Conservation (phyloP, 148 eudicot species). For the Rhododendron ferrugineum region DNA sequence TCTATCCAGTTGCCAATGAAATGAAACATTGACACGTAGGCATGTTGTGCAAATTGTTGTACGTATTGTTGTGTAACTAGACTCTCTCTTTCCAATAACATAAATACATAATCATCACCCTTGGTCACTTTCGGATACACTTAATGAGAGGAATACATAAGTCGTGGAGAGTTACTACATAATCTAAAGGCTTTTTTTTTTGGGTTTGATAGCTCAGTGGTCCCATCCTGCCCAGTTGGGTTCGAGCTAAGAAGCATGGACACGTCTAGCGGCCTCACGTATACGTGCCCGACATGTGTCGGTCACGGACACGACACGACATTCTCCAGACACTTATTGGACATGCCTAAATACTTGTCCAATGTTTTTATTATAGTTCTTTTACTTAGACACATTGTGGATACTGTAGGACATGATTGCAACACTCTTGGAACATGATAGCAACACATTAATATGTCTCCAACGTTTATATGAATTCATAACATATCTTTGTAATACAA, state of each 20-base stretch:
- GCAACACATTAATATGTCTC: neutral
- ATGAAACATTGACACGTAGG: no score
- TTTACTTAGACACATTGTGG: neutral
- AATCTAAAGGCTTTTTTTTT: no score
- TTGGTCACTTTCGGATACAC: no score
- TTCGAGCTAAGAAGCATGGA: neutral
- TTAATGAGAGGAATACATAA: no score
- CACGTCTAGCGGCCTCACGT: neutral
- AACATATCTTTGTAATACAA: neutral
- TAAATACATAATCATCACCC: no score
- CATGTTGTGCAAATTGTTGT: no score
- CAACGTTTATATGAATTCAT: neutral
- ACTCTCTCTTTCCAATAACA: no score
- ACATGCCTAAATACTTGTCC: neutral
- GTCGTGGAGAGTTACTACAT: no score
- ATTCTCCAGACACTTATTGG: neutral
- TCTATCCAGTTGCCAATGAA: no score
- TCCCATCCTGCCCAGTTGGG: neutral
- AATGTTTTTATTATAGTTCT: neutral
- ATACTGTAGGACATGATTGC: neutral
- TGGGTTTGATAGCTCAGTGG: no score
- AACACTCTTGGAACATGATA: neutral
- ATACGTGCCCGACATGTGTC: neutral
- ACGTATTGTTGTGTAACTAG: no score
- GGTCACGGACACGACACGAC: no score